These are phyloP conservation scores for Dipodascopsis tothii DNA, from an alignment of 805 yeast genomes.

Conservation along the genomic window DNA sequence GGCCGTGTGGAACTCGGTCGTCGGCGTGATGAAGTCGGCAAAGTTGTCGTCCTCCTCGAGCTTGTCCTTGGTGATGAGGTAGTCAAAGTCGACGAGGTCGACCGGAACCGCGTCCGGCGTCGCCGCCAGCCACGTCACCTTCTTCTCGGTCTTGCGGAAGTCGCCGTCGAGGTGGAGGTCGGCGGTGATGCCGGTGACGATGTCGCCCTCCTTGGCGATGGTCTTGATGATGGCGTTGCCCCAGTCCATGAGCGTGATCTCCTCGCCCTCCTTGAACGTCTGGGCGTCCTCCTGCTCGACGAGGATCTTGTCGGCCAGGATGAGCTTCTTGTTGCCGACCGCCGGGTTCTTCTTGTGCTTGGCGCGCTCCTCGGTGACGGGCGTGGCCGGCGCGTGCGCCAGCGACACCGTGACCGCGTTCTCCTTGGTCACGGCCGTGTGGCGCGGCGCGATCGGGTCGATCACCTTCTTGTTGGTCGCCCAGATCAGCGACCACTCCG, in stretches of 20 bases:
- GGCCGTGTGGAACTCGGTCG: slow-evolving; percentile 71
- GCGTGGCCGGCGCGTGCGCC: slow-evolving; percentile 55
- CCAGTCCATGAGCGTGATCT: slow-evolving; percentile 98
- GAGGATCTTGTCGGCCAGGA: slow-evolving; percentile 54
- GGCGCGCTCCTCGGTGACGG: slow-evolving; percentile 65
- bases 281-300: slow-evolving; percentile 81
- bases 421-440: slow-evolving; percentile 62
- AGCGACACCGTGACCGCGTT: slow-evolving; percentile 56
- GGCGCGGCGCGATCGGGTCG: slow-evolving; percentile 96
- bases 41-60: slow-evolving; percentile 89
- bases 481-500: slow-evolving; percentile 98
- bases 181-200: slow-evolving; percentile 60
- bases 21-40: slow-evolving; percentile 81
- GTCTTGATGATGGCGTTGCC: slow-evolving; percentile 81
- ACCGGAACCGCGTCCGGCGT: slow-evolving; percentile 64
- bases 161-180: slow-evolving; percentile 89
- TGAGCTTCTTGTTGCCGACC: slow-evolving; percentile 75
- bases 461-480: slow-evolving; percentile 93
- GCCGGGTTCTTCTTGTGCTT: slow-evolving; percentile 93
- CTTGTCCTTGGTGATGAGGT: slow-evolving; percentile 88
- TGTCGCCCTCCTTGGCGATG: slow-evolving; percentile 52
- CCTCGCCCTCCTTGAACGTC: slow-evolving; percentile 75
- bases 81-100: slow-evolving; percentile 86
- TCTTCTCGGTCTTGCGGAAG: slow-evolving; percentile 91
- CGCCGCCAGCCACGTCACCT: slow-evolving; percentile 88